These are phyloP conservation scores for Dissoconium aciculare DNA, from an alignment of 2,329 filamentous ascomycete genomes.

Conservation along the genomic window DNA sequence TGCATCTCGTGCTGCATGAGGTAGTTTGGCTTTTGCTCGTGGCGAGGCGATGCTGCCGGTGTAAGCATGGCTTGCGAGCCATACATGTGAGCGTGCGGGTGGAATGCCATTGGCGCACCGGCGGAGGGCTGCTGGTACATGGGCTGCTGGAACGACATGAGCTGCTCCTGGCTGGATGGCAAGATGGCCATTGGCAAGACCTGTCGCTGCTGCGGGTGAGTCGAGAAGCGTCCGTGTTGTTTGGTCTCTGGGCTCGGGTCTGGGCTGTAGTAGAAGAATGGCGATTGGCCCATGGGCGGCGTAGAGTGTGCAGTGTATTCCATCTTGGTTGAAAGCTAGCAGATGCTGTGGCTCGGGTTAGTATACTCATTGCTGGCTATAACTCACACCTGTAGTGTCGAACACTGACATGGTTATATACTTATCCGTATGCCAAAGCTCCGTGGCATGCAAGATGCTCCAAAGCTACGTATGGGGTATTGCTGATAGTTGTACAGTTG, in stretches of 20 bases:
- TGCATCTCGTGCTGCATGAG: constrained; percentile 39
- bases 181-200: constrained; percentile 29
- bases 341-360: too few species aligned
- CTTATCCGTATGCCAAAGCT: too few species aligned
- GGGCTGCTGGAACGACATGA: constrained; percentile 40
- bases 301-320: constrained; percentile 31
- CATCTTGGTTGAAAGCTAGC: too few species aligned
- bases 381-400: too few species aligned
- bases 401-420: too few species aligned
- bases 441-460: too few species aligned
- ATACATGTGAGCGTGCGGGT: constrained; percentile 34
- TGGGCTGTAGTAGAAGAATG: constrained; percentile 79
- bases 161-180: constrained; percentile 33
- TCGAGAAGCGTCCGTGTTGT: constrained; percentile 61
- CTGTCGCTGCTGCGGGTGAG: constrained; percentile 37
- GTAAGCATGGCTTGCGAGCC: constrained; percentile 52
- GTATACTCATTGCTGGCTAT: too few species aligned
- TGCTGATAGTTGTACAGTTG: too few species aligned
- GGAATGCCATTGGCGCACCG: constrained; percentile 23
- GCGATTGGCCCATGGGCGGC: constrained; percentile 47
- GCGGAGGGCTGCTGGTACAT: constrained; percentile 23
- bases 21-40: constrained; percentile 62
- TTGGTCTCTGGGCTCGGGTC: constrained; percentile 57
- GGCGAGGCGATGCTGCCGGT: constrained; percentile 59
- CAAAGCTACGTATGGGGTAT: too few species aligned